A percentile compares a stretch with the other conserved stretches of the same genome.
Evolutionary conservation across 176 grass and related monocot species (phyloP).

Genomic region (Zea mays): DNA sequence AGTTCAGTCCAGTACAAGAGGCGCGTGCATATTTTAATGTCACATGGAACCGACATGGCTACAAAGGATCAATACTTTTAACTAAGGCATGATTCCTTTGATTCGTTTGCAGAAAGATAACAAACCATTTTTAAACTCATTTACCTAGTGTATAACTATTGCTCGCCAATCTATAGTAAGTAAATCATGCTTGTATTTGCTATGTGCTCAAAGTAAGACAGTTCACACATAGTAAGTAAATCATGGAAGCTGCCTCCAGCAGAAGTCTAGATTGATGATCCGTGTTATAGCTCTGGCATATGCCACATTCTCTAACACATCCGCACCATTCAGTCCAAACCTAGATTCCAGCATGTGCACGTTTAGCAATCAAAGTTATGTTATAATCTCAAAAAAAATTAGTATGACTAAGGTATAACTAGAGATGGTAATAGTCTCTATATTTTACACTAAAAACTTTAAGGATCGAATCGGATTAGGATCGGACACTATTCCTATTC

Average conservation of each 20-base stretch:
- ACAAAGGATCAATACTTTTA: not conserved
- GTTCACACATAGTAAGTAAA: slow-evolving; percentile 18
- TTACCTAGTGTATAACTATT: not conserved
- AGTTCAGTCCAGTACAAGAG: not conserved
- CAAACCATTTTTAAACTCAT: not conserved
- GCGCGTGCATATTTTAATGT: not conserved
- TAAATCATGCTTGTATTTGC: not conserved
- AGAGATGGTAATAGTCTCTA: too few species aligned
- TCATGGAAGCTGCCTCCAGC: slow-evolving; percentile 97
- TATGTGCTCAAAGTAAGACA: not conserved
- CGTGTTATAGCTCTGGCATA: slow-evolving; percentile 95
- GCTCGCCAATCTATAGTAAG: slow-evolving; percentile 7
- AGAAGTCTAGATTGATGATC: slow-evolving; percentile 95
- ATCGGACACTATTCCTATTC: too few species aligned
- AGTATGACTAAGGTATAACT: slow-evolving; percentile 6
- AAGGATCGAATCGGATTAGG: too few species aligned
- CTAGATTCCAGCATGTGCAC: slow-evolving; percentile 42
- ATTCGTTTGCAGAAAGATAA: slow-evolving; percentile 8
- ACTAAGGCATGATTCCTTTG: not conserved
- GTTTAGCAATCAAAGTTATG: slow-evolving; percentile 28
- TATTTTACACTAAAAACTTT: too few species aligned
- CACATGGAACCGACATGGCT: not conserved
- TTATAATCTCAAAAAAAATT: slow-evolving; percentile 13
- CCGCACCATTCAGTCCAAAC: slow-evolving; percentile 89
- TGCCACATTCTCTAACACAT: slow-evolving; percentile 97